phyloP scores from a whole-genome alignment of 2,329 filamentous ascomycete species.

The Hymenoscyphus albidus region DNA sequence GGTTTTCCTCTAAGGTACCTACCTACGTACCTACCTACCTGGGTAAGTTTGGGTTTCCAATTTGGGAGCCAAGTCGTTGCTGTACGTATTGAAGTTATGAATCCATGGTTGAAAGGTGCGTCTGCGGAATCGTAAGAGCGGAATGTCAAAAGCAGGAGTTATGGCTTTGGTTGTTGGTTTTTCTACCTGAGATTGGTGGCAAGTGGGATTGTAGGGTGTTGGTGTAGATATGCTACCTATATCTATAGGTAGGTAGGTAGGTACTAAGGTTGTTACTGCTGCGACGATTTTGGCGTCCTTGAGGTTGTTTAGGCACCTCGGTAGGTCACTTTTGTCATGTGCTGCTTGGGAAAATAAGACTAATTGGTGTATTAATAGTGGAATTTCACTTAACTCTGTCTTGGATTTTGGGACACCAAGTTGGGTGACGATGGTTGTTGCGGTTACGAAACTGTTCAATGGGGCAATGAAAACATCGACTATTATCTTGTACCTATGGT shows the following conservation, averaged over 20 bases:
- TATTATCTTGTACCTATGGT: slow-evolving; percentile 17
- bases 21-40: too few relatives aligned
- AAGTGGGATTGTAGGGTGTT: slow-evolving; percentile 9
- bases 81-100: slow-evolving; percentile 23
- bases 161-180: slow-evolving; percentile 13
- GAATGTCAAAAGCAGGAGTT: slow-evolving; percentile 15
- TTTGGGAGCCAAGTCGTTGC: slow-evolving; percentile 19
- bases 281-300: slow-evolving; percentile 21
- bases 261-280: not conserved
- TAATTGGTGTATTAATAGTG: slow-evolving; percentile 10
- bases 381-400: slow-evolving; percentile 18
- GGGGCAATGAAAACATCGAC: slow-evolving; percentile 19
- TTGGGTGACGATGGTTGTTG: slow-evolving; percentile 16
- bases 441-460: slow-evolving; percentile 12
- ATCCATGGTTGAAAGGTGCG: slow-evolving; percentile 17
- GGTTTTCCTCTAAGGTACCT: too few relatives aligned
- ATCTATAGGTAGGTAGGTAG: not conserved
- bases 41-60: slow-evolving; percentile 18
- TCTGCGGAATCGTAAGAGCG: slow-evolving; percentile 17
- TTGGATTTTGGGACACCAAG: slow-evolving; percentile 20
- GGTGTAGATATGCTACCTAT: not conserved
- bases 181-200: slow-evolving; percentile 19
- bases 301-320: slow-evolving; percentile 8
- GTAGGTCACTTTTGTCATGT: slow-evolving; percentile 10
- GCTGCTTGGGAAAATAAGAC: not conserved